These are phyloP conservation scores for Areca catechu DNA, from an alignment of 176 grass and related monocot genomes.

Conservation along the genomic window DNA sequence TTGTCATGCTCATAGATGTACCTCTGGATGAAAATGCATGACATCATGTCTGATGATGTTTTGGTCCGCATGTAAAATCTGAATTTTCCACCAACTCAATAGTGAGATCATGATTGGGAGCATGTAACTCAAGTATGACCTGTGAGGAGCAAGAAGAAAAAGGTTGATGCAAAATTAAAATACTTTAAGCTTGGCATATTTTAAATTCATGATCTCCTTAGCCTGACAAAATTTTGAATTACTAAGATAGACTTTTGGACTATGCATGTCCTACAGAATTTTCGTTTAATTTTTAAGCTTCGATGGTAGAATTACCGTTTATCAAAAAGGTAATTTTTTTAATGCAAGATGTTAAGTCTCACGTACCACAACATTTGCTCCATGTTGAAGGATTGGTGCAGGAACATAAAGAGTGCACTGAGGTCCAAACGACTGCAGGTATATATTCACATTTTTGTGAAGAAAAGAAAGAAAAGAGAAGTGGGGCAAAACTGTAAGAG, in stretches of 20 bases:
- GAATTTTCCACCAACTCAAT: constrained; percentile 52
- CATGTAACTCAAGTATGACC: constrained; percentile 69
- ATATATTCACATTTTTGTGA: constrained; percentile 6
- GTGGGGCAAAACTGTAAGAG: too few species aligned
- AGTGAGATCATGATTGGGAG: constrained; percentile 38
- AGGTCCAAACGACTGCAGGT: constrained; percentile 56
- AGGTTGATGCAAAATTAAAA: constrained; percentile 2
- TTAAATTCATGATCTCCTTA: too few species aligned
- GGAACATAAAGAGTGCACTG: constrained; percentile 88
- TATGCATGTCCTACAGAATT: neutral
- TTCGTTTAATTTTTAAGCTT: neutral
- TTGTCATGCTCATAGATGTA: too few species aligned
- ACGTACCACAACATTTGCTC: constrained; percentile 71
- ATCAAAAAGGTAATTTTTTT: neutral
- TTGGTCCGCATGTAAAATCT: constrained; percentile 59
- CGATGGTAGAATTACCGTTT: neutral
- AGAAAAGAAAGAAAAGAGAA: constrained; percentile 17
- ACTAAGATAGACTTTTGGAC: neutral
- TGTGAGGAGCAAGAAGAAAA: constrained; percentile 13
- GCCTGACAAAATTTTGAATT: too few species aligned
- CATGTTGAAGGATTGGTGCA: constrained; percentile 57
- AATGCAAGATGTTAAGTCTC: constrained; percentile 6
- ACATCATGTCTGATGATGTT: neutral
- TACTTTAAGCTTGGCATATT: neutral
- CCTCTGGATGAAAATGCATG: neutral